Evolutionary conservation across 441 rosid genomes (phyloP).

Genomic region (Rhodomyrtus psidioides): DNA sequence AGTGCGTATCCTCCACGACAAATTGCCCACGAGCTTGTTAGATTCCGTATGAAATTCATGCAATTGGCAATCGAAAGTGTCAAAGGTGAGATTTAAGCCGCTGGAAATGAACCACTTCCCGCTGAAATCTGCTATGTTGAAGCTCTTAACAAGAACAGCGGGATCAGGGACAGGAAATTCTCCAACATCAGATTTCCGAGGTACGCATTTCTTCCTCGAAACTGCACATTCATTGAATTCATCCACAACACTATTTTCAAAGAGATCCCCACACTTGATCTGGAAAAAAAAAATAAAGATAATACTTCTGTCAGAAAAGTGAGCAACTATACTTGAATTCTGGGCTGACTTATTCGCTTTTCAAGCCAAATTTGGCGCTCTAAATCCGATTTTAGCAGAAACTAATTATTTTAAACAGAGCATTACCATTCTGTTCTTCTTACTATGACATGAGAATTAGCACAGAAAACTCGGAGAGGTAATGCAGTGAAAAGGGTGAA

Average conservation of each 20-base stretch:
- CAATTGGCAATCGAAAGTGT: conserved; percentile 75
- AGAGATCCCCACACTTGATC: conserved; percentile 91
- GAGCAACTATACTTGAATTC: neutral
- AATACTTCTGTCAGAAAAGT: neutral
- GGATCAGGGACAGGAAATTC: conserved; percentile 90
- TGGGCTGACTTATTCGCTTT: neutral
- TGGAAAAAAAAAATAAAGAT: conserved; percentile 23
- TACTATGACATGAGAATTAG: neutral
- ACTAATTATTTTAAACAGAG: neutral
- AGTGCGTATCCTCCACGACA: conserved; percentile 79
- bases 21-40: conserved; percentile 61
- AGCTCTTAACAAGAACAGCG: conserved; percentile 58
- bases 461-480: neutral
- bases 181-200: conserved; percentile 78
- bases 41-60: conserved; percentile 82
- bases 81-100: conserved; percentile 90
- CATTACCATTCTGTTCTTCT: neutral
- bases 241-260: conserved; percentile 79
- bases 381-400: neutral
- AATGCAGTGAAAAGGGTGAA: neutral
- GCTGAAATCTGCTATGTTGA: conserved; percentile 62
- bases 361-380: neutral
- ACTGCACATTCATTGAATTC: conserved; percentile 94
- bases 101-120: conserved; percentile 91
- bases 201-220: conserved; percentile 84